Percentiles rank a stretch among this genome's conserved stretches.
phyloP scores from a whole-genome alignment of 805 yeast genomes.

The Cyberlindnera mrakii region DNA sequence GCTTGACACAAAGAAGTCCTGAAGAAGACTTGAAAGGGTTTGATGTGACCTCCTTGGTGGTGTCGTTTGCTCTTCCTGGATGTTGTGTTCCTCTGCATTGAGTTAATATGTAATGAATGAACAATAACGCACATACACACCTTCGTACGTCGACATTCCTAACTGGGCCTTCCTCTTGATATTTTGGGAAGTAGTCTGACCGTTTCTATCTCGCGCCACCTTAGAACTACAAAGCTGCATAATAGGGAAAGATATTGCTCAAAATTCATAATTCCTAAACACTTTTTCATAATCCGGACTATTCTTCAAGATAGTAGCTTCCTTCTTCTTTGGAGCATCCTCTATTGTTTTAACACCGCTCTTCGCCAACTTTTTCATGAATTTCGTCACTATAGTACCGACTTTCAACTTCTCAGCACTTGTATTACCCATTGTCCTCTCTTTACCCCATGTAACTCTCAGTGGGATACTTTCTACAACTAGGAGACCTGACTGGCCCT shows the following conservation, averaged over 20 bases:
- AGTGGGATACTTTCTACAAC: slow-evolving; percentile 37
- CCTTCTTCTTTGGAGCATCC: not conserved
- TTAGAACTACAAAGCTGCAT: not conserved
- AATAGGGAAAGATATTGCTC: not conserved
- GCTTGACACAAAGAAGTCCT: slow-evolving; percentile 14
- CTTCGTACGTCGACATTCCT: slow-evolving; percentile 29
- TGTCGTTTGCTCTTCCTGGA: slow-evolving; percentile 3
- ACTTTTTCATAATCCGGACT: slow-evolving; percentile 2
- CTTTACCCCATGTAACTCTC: slow-evolving; percentile 52
- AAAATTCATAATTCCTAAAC: slow-evolving; percentile 8
- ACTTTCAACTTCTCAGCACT: slow-evolving; percentile 42
- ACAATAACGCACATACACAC: slow-evolving; percentile 14
- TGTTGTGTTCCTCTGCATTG: slow-evolving; percentile 25
- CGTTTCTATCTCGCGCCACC: not conserved
- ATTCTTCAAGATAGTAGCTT: not conserved
- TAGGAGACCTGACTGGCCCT: slow-evolving; percentile 27
- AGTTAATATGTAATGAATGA: not conserved
- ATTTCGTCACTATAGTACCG: slow-evolving; percentile 43
- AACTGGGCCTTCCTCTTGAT: not conserved
- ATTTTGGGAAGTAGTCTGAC: not conserved
- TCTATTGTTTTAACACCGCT: not conserved
- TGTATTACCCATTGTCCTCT: slow-evolving; percentile 33
- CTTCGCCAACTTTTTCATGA: slow-evolving; percentile 38
- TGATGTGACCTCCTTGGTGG: slow-evolving; percentile 11
- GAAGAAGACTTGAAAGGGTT: slow-evolving; percentile 14